Base-by-base conservation (phyloP, 2,329 filamentous ascomycete species). In the Nothophoma quercina region DNA sequence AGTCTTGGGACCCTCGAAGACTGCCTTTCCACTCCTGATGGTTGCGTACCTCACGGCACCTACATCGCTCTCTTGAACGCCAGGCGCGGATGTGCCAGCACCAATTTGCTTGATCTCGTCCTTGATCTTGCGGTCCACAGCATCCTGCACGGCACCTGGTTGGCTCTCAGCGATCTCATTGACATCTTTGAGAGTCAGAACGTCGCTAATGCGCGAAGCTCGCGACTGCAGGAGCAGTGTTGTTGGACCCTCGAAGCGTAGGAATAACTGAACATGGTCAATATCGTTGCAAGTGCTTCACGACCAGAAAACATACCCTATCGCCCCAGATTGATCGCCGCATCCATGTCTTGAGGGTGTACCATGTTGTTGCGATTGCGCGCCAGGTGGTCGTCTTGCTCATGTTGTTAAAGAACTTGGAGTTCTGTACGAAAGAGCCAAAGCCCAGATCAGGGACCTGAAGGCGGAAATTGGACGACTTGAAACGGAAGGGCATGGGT, bases 321-420 rank as follows among this genome's bases (percentile, higher is more conserved):
- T 99, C 95, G 18, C 95, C 95, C 91, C 92, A 98, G 50, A 99
- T 89, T 1, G 90, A 90, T 67, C 90, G 85, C 55, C 93, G 84
- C 33, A 88, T 81, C 77, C 88, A 87, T 0, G 92, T 96, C 55
- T 91, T 85, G 16, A 96, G 61, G 29, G 78, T 84, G 74, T 89
- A 90, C 7, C 89, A 74, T 23, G 85, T 68, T n/a, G 82, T 81
- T 33, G 87, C 83, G 1, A 91, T 60, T 7, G 83, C 79, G 68
- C 88, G 89, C 86, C 92, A 98, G 3, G 85, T 84, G 12, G 83
- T 78, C 3, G 90, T 90, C 56, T 86, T 82, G 49, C 87, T 84
- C 80, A 96, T 85, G 2, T 85, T 85, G 41, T 83, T 83, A 68
- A 95, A 83, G 72, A 95, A 95, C 42, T 88, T 84, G 19, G 85